Base-by-base conservation (phyloP, 176 grass and related monocot genomes). In the Carex cristatella region DNA sequence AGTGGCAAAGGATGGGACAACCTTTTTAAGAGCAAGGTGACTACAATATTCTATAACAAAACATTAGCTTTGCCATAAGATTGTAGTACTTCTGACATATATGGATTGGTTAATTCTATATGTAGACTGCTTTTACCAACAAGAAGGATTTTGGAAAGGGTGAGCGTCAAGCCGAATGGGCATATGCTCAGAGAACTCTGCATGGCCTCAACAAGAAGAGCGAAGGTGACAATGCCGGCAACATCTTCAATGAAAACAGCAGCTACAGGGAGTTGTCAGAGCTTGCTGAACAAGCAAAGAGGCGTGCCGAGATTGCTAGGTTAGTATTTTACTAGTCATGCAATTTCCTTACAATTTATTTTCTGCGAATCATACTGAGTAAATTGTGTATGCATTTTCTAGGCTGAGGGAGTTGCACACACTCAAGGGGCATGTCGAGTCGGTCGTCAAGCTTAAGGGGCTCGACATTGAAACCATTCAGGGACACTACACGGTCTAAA, bases 1-100 rank as follows among this genome's bases (percentile, higher is more conserved):
- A 97, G 94, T 14, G 94, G 94, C 18, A 97, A 85, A 84, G 94
- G 91, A 48, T 97, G 94, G 94, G 92, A 97, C 84, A 92, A 94
- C 63, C 90, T 97, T 79, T 90, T 97, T 44, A 89, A 90, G 54
- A 92, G 93, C 88, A 90, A 92, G 77, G 94, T 97, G 87, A 93
- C n/a, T 65, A 62, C 49, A 2, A 12, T 40, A 30, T 18, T 1
- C 8, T 49, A 5, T 60, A 81, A 18, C 60, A 32, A 23, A 61
- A 19, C 55, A 16, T 78, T 60, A 23, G 5, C 40, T 54, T 71
- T 54, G 72, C 55, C 40, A 69, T 23, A 68, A 8, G 32, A 60
- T 14, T 33, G 9, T 11, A 60, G 9, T 11, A 48, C 4, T 85
- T 33, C 53, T 66, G 32, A 62, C 5, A 2, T 57, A 35, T 69